Base-by-base conservation (phyloP, 345 rosid genomes). In the Kernera saxatilis region DNA sequence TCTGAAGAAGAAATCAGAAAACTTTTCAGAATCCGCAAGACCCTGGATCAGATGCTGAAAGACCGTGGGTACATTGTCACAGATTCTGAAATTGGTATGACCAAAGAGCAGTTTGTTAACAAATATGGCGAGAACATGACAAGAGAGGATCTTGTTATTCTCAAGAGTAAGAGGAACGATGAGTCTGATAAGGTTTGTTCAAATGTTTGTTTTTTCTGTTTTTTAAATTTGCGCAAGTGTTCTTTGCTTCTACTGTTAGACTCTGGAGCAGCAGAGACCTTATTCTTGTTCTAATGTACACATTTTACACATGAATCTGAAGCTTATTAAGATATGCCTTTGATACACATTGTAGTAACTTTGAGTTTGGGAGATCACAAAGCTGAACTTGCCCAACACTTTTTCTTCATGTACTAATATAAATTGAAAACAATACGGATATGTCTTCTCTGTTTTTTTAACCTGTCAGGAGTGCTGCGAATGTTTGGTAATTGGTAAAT, bases 81-180 rank as follows among this genome's bases (percentile, higher is more conserved):
- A 11, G 87, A 87, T 51, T 77, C 48, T 26, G 93, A 91, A 54
- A 76, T 84, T 37, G 79, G 76, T 54, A 78, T 82, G 84, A 35
- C 84, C 23, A 59, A 67, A 68, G 75, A 72, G 1, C 82, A 89
- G 67, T 87, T 91, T 54, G 41, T 81, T 12, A 66, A 76, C 0
- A 85, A 84, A 71, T 84, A 76, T 6, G 89, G 87, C 2, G 86
- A 86, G 26, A 78, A 70, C 76, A 84, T 86, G 88, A 84, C 81
- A 70, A 81, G 96, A 68, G 88, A 91, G 61, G 88, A 89, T 75
- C 93, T 82, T n/a, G 70, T 70, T 14, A 81, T 80, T 71, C 76
- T 77, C 76, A 86, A 83, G 62, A 27, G 73, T 1, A 84, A 83
- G 77, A 76, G 83, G 23, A 83, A 68, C 15, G 77, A 84, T 62